Conservation (phyloP, 2,329 filamentous ascomycete genomes). For the Ophiostoma populinum region DNA sequence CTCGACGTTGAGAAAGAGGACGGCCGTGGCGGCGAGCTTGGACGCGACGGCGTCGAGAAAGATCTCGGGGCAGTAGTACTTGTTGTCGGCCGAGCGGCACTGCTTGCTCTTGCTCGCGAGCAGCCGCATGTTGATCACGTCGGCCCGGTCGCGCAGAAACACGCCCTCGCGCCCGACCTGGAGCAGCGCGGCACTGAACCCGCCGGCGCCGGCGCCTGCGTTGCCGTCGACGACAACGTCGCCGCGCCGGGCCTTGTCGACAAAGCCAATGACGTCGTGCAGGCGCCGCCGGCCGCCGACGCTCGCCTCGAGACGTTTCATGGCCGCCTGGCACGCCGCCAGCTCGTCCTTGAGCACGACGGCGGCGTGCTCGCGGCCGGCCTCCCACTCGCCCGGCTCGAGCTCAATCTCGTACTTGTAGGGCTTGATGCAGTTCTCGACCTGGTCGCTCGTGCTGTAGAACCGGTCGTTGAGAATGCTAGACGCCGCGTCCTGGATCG, state of each 20-base stretch:
- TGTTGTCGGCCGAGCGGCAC: constrained; percentile 68
- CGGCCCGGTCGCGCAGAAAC: constrained; percentile 81
- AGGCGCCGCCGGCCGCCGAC: constrained; percentile 75
- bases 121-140: constrained; percentile 80
- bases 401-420: constrained; percentile 98
- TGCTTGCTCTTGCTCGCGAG: constrained; percentile 79
- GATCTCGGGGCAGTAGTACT: constrained; percentile 91
- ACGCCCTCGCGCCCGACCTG: constrained; percentile 79
- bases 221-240: constrained; percentile 75
- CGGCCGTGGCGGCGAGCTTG: constrained; percentile 85
- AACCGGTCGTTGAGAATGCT: constrained; percentile 86
- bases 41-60: constrained; percentile 96
- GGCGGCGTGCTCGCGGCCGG: constrained; percentile 68
- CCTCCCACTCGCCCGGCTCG: constrained; percentile 73
- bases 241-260: constrained; percentile 77
- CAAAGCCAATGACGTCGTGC: constrained; percentile 75
- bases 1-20: constrained; percentile 94
- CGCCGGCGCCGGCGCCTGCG: constrained; percentile 69
- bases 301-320: constrained; percentile 55
- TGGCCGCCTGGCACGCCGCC: constrained; percentile 61
- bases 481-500: constrained; percentile 81
- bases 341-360: constrained; percentile 76
- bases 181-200: constrained; percentile 80
- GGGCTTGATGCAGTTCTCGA: constrained; percentile 97
- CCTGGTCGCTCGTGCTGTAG: constrained; percentile 92